A percentile compares a stretch with the other conserved stretches of the same genome.
phyloP scores from a whole-genome alignment of 345 rosid species.

The Mallotus nudiflorus region DNA sequence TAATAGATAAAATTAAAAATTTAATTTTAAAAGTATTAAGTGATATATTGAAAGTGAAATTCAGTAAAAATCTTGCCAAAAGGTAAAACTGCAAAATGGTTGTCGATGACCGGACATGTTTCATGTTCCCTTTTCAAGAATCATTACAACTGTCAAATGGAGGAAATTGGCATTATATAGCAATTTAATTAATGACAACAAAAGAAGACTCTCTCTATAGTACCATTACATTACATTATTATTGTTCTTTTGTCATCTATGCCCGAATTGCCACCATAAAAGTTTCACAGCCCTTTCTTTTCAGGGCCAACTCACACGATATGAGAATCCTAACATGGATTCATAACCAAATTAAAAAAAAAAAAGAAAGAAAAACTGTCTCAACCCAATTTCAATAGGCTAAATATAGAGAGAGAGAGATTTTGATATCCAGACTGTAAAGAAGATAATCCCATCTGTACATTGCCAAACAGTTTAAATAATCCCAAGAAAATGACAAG shows the following conservation, averaged over 20 bases:
- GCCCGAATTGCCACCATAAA: background rate
- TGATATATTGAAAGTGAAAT: too few species aligned
- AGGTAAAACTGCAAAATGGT: background rate
- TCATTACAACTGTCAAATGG: conserved; percentile 40
- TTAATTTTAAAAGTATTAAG: too few species aligned
- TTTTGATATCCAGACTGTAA: conserved; percentile 21
- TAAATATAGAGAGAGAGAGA: background rate
- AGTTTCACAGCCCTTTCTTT: conserved; percentile 2
- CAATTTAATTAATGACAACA: conserved; percentile 14
- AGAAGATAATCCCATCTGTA: conserved; percentile 19
- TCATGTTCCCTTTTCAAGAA: conserved; percentile 25
- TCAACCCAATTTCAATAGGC: conserved; percentile 10
- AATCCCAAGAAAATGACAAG: conserved; percentile 16
- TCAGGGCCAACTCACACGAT: conserved; percentile 12
- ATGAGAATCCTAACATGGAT: conserved; percentile 26
- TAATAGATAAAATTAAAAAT: too few species aligned
- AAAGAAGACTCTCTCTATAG: too few species aligned
- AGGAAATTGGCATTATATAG: conserved; percentile 14
- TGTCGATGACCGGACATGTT: conserved; percentile 32
- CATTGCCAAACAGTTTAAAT: background rate
- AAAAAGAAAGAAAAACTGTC: background rate
- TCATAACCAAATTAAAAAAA: background rate
- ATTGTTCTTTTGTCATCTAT: conserved; percentile 11
- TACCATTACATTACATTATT: too few species aligned
- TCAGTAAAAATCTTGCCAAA: too few species aligned